A percentile compares a stretch with the other conserved stretches of the same genome.
Conservation (phyloP, 192 early-diverging fungal species). For the Phlyctochytrium planicorne region DNA sequence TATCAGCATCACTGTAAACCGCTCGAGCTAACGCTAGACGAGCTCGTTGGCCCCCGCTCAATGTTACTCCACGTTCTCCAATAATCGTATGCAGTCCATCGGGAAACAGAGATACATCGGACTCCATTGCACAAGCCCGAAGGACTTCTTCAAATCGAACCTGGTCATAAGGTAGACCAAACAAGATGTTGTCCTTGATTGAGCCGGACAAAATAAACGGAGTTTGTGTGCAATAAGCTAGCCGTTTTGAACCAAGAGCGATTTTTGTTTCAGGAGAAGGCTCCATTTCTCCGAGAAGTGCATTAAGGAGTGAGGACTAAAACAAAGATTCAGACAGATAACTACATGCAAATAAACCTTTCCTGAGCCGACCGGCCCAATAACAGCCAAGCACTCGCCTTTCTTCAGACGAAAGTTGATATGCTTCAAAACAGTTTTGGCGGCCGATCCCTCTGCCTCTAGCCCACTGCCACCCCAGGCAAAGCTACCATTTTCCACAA, state of each 20-base stretch:
- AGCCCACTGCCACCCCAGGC: constrained; percentile 24
- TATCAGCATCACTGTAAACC: constrained; percentile 43
- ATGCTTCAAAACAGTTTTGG: constrained; percentile 25
- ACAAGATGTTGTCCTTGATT: constrained; percentile 47
- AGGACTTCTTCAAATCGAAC: constrained; percentile 39
- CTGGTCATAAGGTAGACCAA: constrained; percentile 36
- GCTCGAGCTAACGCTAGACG: constrained; percentile 48
- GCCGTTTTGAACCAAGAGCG: constrained; percentile 18
- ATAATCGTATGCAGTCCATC: constrained; percentile 36
- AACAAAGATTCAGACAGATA: not conserved
- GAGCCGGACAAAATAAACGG: constrained; percentile 44
- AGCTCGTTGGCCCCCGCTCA: constrained; percentile 49
- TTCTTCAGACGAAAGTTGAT: constrained; percentile 29
- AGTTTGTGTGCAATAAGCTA: constrained; percentile 45
- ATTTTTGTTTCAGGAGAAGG: constrained; percentile 1
- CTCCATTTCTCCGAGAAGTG: constrained; percentile 49
- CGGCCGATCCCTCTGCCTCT: not conserved
- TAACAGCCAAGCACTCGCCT: constrained; percentile 39
- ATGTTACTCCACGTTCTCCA: constrained; percentile 43
- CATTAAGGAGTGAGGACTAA: constrained; percentile 36
- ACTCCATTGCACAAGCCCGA: constrained; percentile 41
- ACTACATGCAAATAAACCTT: constrained; percentile 12
- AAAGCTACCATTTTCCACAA: constrained; percentile 33
- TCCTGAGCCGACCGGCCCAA: constrained; percentile 50
- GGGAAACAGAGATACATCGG: constrained; percentile 35